Conservation (phyloP, 139 green algal genomes). For the Yamagishiella unicocca region DNA sequence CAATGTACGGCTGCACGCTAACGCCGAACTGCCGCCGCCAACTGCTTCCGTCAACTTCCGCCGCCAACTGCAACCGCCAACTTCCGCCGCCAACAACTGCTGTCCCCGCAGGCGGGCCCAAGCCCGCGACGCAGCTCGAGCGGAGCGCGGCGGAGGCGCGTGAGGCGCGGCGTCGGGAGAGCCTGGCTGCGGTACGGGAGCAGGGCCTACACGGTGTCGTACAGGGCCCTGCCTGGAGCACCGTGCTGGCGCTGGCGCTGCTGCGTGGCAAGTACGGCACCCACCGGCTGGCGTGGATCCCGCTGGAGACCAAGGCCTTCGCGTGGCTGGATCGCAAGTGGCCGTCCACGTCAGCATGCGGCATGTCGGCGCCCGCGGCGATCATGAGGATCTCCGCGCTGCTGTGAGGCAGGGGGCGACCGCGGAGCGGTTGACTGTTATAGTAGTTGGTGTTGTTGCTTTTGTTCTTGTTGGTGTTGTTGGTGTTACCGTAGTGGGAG, state of each 20-base stretch:
- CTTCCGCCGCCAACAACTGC: too few species aligned
- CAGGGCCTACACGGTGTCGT: not conserved
- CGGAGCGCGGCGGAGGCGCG: not conserved
- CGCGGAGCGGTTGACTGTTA: too few species aligned
- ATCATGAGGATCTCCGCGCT: constrained; percentile 10
- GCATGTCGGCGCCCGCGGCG: not conserved
- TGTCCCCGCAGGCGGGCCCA: constrained; percentile 2
- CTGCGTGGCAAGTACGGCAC: constrained; percentile 11
- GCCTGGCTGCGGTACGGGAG: not conserved
- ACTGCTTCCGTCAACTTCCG: too few species aligned
- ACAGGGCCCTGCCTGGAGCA: not conserved
- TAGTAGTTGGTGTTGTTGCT: too few species aligned
- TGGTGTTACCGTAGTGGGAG: too few species aligned
- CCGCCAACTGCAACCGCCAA: too few species aligned
- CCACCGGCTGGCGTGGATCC: constrained; percentile 3
- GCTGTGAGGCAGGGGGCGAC: too few species aligned
- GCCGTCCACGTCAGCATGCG: not conserved
- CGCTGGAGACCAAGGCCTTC: constrained; percentile 28
- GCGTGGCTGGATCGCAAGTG: constrained; percentile 16
- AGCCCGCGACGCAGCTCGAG: not conserved
- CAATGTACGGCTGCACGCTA: too few species aligned
- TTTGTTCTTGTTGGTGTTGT: too few species aligned
- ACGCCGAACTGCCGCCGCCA: too few species aligned
- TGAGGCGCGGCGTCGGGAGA: not conserved
- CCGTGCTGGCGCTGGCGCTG: constrained; percentile 42